Conservation (phyloP, 2,329 filamentous ascomycete species). For the Biscogniauxia mediterranea region DNA sequence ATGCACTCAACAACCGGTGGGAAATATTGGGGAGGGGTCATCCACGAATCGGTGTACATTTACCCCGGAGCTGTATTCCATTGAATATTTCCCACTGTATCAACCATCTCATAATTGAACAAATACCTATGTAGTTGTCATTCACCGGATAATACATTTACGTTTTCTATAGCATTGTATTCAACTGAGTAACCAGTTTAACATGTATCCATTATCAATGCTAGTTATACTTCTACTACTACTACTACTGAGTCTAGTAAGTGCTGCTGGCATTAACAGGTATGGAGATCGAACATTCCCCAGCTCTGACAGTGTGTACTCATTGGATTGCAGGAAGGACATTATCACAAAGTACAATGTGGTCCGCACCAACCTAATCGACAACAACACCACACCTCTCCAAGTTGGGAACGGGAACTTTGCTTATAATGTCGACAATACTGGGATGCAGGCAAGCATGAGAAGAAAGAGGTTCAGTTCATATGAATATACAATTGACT, state of each 20-base stretch:
- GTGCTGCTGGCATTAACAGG: constrained; percentile 12
- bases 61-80: constrained; percentile 9
- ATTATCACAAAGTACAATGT: constrained; percentile 26
- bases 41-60: constrained; percentile 13
- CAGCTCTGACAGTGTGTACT: neutral
- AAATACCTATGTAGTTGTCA: no score
- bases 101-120: no score
- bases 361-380: constrained; percentile 22
- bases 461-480: neutral
- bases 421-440: constrained; percentile 32
- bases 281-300: neutral
- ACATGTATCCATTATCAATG: neutral
- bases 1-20: no score
- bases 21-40: constrained; percentile 6
- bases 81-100: no score
- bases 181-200: neutral
- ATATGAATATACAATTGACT: neutral
- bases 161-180: no score
- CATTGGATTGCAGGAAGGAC: constrained; percentile 11
- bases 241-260: constrained; percentile 1
- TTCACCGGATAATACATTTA: no score
- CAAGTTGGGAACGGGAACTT: constrained; percentile 32
- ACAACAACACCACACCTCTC: constrained; percentile 28
- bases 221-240: neutral
- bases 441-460: constrained; percentile 25